Conservation (phyloP, 768 basidiomycete species). For the Russula vinacea region DNA sequence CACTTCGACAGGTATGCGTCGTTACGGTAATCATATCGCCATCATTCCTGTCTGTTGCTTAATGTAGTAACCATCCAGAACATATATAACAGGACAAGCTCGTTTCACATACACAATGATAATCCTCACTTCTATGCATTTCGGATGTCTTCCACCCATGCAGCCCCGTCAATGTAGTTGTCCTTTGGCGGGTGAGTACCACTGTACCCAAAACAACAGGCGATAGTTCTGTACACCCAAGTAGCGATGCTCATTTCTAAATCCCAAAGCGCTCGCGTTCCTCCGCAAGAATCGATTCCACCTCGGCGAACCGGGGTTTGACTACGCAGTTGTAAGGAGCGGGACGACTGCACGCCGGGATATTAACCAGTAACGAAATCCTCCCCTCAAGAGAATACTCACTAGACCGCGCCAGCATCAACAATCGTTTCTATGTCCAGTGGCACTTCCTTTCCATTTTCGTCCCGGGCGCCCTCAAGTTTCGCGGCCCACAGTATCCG, state of each 20-base stretch:
- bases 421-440: slow-evolving; percentile 9
- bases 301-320: slow-evolving; percentile 28
- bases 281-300: slow-evolving; percentile 3
- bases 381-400: not conserved
- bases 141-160: no score
- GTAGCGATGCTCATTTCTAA: not conserved
- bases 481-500: slow-evolving; percentile 30
- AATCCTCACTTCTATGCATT: no score
- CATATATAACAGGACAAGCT: no score
- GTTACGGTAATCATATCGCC: no score
- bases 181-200: no score
- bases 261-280: slow-evolving; percentile 4
- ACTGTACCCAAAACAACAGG: no score
- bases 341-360: slow-evolving; percentile 11
- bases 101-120: no score
- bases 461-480: slow-evolving; percentile 19
- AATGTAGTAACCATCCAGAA: no score
- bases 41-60: no score
- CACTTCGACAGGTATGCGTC: no score
- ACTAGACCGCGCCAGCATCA: slow-evolving; percentile 18
- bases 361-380: not conserved
- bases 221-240: not conserved
- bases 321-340: slow-evolving; percentile 27
- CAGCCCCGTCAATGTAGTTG: no score
- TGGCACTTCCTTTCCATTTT: slow-evolving; percentile 17